Evolutionary conservation across 345 rosid species (phyloP).

Genomic region (Lepidium didymum): DNA sequence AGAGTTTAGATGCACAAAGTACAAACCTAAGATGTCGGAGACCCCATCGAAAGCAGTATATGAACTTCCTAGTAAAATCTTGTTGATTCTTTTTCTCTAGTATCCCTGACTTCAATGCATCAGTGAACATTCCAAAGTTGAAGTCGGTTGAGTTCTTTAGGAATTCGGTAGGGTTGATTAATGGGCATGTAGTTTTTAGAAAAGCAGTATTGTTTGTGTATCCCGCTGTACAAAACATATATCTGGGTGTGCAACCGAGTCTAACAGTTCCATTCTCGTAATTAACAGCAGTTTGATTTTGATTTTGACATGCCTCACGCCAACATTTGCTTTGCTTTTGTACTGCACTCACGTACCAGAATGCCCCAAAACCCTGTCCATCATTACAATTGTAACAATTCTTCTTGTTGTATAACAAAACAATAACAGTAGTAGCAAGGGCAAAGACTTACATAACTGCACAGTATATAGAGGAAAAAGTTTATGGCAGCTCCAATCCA

Average conservation of each 20-base stretch:
- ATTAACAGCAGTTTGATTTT: too few relatives aligned
- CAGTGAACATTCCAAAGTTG: conserved; percentile 25
- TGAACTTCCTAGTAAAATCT: too few relatives aligned
- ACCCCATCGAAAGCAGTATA: conserved; percentile 33
- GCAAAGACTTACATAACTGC: conserved; percentile 6
- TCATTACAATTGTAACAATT: neutral
- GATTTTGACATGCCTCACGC: conserved; percentile 12
- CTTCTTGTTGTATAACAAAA: neutral
- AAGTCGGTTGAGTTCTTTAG: neutral
- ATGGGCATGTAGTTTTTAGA: conserved; percentile 9
- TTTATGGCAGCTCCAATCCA: conserved; percentile 23
- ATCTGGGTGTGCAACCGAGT: too few relatives aligned
- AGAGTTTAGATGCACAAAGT: neutral
- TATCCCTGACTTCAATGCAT: conserved; percentile 12
- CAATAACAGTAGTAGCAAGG: neutral
- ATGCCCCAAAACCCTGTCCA: conserved; percentile 26
- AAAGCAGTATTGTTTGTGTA: too few relatives aligned
- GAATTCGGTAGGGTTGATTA: conserved; percentile 8
- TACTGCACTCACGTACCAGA: conserved; percentile 22
- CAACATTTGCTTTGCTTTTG: conserved; percentile 14
- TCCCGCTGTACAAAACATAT: too few relatives aligned
- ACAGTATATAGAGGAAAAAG: conserved; percentile 11
- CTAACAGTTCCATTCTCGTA: too few relatives aligned
- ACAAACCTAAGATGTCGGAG: conserved; percentile 24
- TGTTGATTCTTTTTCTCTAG: too few relatives aligned